Evolutionary conservation across 1,139 yeast species (phyloP).

Genomic region (Scheffersomyces titani): DNA sequence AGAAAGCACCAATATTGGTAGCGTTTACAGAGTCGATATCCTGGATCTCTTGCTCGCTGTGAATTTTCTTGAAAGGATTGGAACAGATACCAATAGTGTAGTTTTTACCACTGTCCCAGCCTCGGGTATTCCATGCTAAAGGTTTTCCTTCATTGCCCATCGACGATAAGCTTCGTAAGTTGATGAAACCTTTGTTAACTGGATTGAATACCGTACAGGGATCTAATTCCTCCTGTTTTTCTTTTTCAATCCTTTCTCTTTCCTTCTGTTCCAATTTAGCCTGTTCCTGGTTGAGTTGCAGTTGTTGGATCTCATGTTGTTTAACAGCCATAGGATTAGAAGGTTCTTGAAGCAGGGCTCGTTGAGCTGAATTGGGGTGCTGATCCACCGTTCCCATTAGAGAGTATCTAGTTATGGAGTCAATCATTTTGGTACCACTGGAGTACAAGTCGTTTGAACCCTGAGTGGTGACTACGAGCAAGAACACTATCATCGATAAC

Average conservation of each 20-base stretch:
- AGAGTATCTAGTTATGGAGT: conserved; percentile 19
- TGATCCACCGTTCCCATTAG: neutral
- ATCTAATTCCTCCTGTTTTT: conserved; percentile 24
- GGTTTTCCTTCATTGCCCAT: conserved; percentile 42
- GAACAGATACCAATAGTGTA: conserved; percentile 83
- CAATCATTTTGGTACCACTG: conserved; percentile 18
- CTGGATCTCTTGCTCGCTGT: conserved; percentile 32
- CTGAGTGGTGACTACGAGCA: conserved; percentile 15
- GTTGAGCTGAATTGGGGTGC: neutral
- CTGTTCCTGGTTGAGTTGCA: neutral
- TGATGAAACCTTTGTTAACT: conserved; percentile 53
- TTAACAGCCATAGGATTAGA: neutral
- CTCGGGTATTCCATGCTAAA: conserved; percentile 66
- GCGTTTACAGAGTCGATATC: conserved; percentile 41
- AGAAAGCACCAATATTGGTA: conserved; percentile 66
- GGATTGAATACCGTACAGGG: conserved; percentile 62
- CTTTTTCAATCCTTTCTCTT: conserved; percentile 5
- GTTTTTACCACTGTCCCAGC: conserved; percentile 70
- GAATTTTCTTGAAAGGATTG: conserved; percentile 50
- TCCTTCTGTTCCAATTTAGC: neutral
- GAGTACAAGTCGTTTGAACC: conserved; percentile 4
- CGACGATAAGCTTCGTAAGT: conserved; percentile 52
- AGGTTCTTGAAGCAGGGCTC: neutral
- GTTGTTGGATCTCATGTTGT: neutral
- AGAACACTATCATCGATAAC: conserved; percentile 12